Base-by-base conservation (phyloP, 2,329 filamentous ascomycete species). In the Fusarium papillatum region DNA sequence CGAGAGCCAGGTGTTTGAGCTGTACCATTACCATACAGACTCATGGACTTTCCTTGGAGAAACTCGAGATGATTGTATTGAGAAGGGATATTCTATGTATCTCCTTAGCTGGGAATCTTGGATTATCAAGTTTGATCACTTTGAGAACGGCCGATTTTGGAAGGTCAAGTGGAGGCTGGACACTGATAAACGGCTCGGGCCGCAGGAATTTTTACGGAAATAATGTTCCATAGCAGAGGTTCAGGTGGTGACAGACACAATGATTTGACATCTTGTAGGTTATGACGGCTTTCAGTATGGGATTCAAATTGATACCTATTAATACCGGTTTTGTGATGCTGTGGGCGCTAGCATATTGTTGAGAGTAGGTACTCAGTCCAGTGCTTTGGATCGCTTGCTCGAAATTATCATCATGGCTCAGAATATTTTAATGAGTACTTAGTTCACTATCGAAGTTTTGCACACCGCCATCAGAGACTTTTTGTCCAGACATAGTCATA, bases 21-120 rank as follows among this genome's bases (percentile, higher is more conserved):
- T 62, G 6, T 46, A 29, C 22, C 67, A 69, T n/a, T 69, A 69
- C 24, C 62, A 66, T 48, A 17, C 9, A 11, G 29, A 66, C 14
- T 50, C 39, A 3, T 55, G 62, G 53, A 66, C 62, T 1, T 69
- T 69, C 10, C 19, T 69, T 24, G 17, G 39, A 1, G 3, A 10
- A 26, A 34, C 55, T 1, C 62, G 68, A 17, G 68, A 70, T 46
- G 62, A n/a, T 5, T 70, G 68, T 9, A 66, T 66, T 24, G 9
- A 31, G 2, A 55, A 66, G 2, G 68, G 63, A 1, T 70, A 66
- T 14, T 39, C 55, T 1, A 31, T 34, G n/a, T 70, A 66, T 34
- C 34, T 70, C 2, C 17, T 41, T 2, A 53, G 41, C n/a, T 66
- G 55, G 68, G 55, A 66, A 2, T 70, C 41, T 14, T 66, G 31